Conservation (phyloP, 2,329 filamentous ascomycete genomes). For the Phoma sp. region DNA sequence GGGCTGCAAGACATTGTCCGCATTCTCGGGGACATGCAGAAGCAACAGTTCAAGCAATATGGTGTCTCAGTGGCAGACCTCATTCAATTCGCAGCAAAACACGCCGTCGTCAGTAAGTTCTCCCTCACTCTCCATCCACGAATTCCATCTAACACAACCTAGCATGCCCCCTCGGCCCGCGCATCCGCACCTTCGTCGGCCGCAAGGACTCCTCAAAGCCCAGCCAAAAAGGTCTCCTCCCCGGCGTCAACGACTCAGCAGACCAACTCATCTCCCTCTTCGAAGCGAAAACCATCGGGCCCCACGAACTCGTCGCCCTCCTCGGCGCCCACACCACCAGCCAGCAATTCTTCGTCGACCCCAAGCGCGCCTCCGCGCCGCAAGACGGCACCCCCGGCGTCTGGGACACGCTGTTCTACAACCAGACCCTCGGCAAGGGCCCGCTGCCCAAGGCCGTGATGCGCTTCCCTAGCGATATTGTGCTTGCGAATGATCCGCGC, state of each 20-base stretch:
- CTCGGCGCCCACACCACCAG: slow-evolving; percentile 43
- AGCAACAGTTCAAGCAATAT: slow-evolving; percentile 19
- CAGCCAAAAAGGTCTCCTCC: slow-evolving; percentile 35
- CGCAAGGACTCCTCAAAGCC: slow-evolving; percentile 36
- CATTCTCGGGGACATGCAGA: slow-evolving; percentile 11
- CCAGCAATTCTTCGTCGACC: slow-evolving; percentile 39
- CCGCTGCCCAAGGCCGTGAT: slow-evolving; percentile 37
- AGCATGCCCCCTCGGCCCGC: slow-evolving; percentile 42
- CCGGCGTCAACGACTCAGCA: slow-evolving; percentile 31
- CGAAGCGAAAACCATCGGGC: slow-evolving; percentile 42
- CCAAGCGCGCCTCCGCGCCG: slow-evolving; percentile 25
- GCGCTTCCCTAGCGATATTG: slow-evolving; percentile 40
- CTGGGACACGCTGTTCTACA: slow-evolving; percentile 45
- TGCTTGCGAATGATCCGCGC: slow-evolving; percentile 34
- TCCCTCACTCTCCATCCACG: neutral
- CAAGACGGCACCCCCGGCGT: slow-evolving; percentile 44
- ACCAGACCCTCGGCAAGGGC: slow-evolving; percentile 34
- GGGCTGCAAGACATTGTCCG: slow-evolving; percentile 30
- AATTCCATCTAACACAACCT: neutral
- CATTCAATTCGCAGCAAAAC: slow-evolving; percentile 42
- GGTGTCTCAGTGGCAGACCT: slow-evolving; percentile 44
- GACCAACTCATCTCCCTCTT: slow-evolving; percentile 44
- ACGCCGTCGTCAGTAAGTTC: slow-evolving; percentile 35
- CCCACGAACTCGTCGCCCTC: slow-evolving; percentile 41
- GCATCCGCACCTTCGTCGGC: slow-evolving; percentile 41